Conservation (phyloP, 495 filamentous ascomycete genomes). For the Evernia prunastri region DNA sequence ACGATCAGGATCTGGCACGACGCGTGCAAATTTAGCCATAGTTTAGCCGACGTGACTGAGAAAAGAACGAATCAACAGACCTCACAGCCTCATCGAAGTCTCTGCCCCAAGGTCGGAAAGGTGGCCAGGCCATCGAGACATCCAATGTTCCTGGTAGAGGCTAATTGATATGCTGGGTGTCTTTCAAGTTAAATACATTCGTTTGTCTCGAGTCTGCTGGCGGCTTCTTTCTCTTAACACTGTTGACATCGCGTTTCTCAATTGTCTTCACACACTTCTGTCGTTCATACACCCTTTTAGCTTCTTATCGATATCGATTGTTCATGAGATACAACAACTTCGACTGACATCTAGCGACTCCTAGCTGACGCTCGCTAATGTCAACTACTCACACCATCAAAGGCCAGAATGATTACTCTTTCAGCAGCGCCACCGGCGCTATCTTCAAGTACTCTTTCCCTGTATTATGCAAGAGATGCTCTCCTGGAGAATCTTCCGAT, state of each 20-base stretch:
- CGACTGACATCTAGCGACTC: neutral
- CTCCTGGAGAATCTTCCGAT: conserved; percentile 40
- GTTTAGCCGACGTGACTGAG: conserved; percentile 8
- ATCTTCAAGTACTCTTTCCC: conserved; percentile 15
- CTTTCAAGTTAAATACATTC: neutral
- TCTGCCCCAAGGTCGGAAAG: neutral
- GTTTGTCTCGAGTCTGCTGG: conserved; percentile 13
- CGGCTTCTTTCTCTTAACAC: conserved; percentile 10
- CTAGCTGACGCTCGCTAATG: neutral
- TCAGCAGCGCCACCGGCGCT: conserved; percentile 19
- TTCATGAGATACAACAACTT: neutral
- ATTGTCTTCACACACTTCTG: neutral
- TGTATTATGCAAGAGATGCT: conserved; percentile 24
- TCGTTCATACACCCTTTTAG: neutral
- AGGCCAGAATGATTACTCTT: conserved; percentile 19
- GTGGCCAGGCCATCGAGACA: neutral
- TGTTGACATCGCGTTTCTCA: conserved; percentile 12
- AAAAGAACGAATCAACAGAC: neutral
- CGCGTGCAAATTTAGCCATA: neutral
- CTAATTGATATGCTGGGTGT: neutral
- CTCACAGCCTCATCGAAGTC: neutral
- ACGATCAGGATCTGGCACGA: neutral
- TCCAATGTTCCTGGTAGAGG: neutral
- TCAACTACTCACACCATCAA: neutral
- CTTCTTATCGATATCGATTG: neutral